Evolutionary conservation across 345 rosid genomes (phyloP), one percentile per base, ranked within the genome.

Genomic region (Hirschfeldia incana): DNA sequence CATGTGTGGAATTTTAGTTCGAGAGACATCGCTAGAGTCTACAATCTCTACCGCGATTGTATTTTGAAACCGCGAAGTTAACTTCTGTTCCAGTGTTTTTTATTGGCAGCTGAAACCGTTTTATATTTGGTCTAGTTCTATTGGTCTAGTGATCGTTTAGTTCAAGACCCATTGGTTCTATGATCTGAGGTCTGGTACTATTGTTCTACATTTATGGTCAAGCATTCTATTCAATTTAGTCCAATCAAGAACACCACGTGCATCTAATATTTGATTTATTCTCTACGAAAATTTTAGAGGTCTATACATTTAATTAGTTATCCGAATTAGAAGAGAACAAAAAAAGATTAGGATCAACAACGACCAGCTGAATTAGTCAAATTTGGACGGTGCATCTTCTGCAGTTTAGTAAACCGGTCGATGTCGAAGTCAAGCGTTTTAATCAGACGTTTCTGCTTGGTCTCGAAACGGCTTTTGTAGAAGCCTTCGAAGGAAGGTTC

Each of bases 401-500:
- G 72, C 4, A 96, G 89, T 79, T 88, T 85, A 33, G 74, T 77
- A 64, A 85, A 93, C 80, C 92, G 85, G 65, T 72, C 37, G 8
- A 85, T 29, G 27, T 96, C 87, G 27, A 96, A 93, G 53, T 84
- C 78, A 15, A 78, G 79, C 21, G 55, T 55, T 78, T 83, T 76
- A 83, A 88, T 82, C 67, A 93, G 87, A 60, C 67, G 73, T 74
- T 83, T 84, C 87, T 85, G 98, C 86, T 88, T 93, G 26, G 89
- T 75, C 10, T 27, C 58, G 70, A 93, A 85, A 67, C 99, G 86
- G 87, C 91, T 87, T 26, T 85, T 86, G 82, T 89, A 92, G 53
- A 96, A 88, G 0, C 97, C 97, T 88, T 93, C 97, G 17, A 93
- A 90, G 26, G 97, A 87, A 33, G 99, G 99, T 67, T 93, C 99